Evolutionary conservation across 1,284 basidiomycete genomes (phyloP).

Genomic region (Agroathelia rolfsii): DNA sequence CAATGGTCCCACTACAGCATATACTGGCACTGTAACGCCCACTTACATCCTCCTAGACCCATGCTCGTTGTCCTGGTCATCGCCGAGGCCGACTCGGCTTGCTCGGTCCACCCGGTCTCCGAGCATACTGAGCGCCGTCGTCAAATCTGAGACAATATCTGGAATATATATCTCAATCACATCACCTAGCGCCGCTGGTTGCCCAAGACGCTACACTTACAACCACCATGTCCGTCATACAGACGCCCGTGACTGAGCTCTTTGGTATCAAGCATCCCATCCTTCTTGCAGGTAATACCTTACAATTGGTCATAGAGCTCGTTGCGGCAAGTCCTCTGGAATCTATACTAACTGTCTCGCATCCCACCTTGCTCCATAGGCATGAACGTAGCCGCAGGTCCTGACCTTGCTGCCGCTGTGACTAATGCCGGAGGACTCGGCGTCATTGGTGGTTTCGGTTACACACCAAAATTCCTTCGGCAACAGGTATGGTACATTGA

Average conservation of each 20-base stretch:
- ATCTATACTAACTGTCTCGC: too few relatives aligned
- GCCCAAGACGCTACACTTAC: too few relatives aligned
- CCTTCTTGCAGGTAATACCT: conserved; percentile 60
- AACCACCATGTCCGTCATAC: conserved; percentile 43
- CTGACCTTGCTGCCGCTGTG: conserved; percentile 80
- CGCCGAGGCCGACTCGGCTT: too few relatives aligned
- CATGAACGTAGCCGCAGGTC: conserved; percentile 85
- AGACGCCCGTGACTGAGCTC: conserved; percentile 73
- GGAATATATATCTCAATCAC: too few relatives aligned
- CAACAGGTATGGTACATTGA: conserved; percentile 59
- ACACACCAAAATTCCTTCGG: conserved; percentile 66
- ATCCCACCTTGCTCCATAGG: conserved; percentile 26
- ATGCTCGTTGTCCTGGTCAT: too few relatives aligned
- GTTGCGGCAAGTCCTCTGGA: conserved; percentile 7
- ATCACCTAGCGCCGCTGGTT: too few relatives aligned
- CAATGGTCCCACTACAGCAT: too few relatives aligned
- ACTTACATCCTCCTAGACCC: too few relatives aligned
- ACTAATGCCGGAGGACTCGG: conserved; percentile 83
- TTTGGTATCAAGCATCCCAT: conserved; percentile 86
- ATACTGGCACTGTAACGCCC: too few relatives aligned
- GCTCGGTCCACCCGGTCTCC: too few relatives aligned
- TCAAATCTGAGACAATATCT: too few relatives aligned
- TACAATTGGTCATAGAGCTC: neutral
- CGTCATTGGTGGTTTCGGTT: conserved; percentile 80
- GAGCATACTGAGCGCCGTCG: too few relatives aligned